Evolutionary conservation across 495 filamentous ascomycete genomes (phyloP).

Genomic region (Sordaria brevicollis): DNA sequence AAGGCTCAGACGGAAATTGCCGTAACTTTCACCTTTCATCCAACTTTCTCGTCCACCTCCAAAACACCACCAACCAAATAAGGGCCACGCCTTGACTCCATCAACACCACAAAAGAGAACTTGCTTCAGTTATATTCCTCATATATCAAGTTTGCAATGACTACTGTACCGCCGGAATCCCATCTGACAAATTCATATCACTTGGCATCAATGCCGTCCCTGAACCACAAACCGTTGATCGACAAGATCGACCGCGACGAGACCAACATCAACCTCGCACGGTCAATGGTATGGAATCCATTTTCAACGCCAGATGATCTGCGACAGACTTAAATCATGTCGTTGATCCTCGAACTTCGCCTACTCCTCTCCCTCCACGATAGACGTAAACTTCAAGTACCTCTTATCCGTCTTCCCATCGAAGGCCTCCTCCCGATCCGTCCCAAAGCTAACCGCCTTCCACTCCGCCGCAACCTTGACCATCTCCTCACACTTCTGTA

Average conservation of each 20-base stretch:
- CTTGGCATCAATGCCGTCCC: not conserved
- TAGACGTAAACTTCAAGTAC: not conserved
- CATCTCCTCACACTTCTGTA: constrained; percentile 12
- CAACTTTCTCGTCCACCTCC: not conserved
- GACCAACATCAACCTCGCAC: not conserved
- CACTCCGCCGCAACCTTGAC: constrained; percentile 6
- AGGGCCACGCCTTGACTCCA: not conserved
- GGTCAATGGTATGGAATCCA: not conserved
- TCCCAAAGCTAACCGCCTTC: constrained; percentile 10
- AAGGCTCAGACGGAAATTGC: not conserved
- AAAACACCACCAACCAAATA: not conserved
- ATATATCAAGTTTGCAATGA: too few relatives aligned
- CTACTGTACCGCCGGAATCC: too few relatives aligned
- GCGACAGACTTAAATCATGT: not conserved
- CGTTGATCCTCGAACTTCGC: too few relatives aligned
- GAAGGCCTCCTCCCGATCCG: constrained; percentile 10
- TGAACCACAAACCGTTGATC: not conserved
- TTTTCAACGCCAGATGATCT: not conserved
- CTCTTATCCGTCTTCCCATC: not conserved
- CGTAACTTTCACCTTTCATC: not conserved
- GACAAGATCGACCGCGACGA: not conserved
- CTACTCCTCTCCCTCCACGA: not conserved
- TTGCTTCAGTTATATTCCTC: too few relatives aligned
- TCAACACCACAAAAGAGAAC: not conserved
- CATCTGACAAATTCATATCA: not conserved